These are phyloP conservation scores for Lentinula novae-zelandiae DNA, from an alignment of 1,284 basidiomycete species.

Conservation along the genomic window DNA sequence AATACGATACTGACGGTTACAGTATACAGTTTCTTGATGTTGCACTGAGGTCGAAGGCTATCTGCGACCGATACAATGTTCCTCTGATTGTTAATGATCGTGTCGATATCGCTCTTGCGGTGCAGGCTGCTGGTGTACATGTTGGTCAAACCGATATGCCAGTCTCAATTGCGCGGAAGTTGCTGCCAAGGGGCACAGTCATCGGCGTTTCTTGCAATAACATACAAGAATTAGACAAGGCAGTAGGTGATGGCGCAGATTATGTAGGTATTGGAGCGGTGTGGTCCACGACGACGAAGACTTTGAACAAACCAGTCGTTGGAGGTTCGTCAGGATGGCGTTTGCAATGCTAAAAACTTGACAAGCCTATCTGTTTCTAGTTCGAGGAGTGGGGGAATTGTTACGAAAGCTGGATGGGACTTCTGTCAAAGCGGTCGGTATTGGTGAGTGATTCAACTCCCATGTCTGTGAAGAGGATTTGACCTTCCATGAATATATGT, in stretches of 20 bases:
- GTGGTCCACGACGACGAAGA: slow-evolving; percentile 74
- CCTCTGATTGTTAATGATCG: slow-evolving; percentile 93
- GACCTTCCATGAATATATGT: neutral
- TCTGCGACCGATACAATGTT: slow-evolving; percentile 80
- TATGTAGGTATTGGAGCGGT: slow-evolving; percentile 88
- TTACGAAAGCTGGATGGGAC: slow-evolving; percentile 63
- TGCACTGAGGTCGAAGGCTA: slow-evolving; percentile 63
- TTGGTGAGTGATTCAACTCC: slow-evolving; percentile 50
- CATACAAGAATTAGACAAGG: slow-evolving; percentile 55
- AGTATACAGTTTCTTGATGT: slow-evolving; percentile 73
- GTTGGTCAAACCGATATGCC: slow-evolving; percentile 92
- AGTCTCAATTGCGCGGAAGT: slow-evolving; percentile 58
- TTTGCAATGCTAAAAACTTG: neutral
- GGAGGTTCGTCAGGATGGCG: slow-evolving; percentile 27
- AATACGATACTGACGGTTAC: neutral
- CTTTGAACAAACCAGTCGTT: slow-evolving; percentile 53
- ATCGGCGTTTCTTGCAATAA: slow-evolving; percentile 84
- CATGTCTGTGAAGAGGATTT: neutral
- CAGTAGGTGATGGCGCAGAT: slow-evolving; percentile 63
- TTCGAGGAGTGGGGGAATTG: slow-evolving; percentile 64
- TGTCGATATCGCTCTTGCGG: slow-evolving; percentile 81
- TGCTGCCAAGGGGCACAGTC: slow-evolving; percentile 71
- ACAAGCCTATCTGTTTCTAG: slow-evolving; percentile 14
- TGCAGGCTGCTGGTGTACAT: slow-evolving; percentile 80
- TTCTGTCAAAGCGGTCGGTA: slow-evolving; percentile 70